Evolutionary conservation across 116 monocot species (phyloP), one percentile per base, ranked within the genome.

Genomic region (Posidonia oceanica): DNA sequence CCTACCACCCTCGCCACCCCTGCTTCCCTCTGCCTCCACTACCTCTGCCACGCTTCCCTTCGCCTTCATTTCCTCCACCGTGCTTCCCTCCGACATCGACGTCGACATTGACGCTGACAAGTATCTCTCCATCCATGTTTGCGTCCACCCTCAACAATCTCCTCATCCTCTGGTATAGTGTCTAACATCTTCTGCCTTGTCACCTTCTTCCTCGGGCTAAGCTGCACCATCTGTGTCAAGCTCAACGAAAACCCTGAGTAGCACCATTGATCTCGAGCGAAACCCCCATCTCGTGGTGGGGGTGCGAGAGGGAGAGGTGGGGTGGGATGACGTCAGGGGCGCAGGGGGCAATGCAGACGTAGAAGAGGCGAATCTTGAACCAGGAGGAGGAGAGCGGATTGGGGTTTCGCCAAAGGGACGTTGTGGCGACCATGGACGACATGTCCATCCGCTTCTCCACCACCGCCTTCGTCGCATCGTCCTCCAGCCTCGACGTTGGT

Each of bases 91-190:
- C 18, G n/a, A 79, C 79, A 44, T 69, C 74, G 18, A 74, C 79
- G 65, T 79, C 29, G 29, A 29, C 1, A 1, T 1, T 79, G 68
- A 79, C 74, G 74, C 74, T 70, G 23, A 74, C 51, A 12, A 68
- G 72, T 48, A 79, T 59, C 36, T 68, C 79, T 39, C 69, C 83
- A 15, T 75, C 75, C 59, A 53, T 20, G 4, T 54, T 38, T 55
- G 65, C 70, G 54, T 67, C 54, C 70, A 69, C 61, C 59, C 39
- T 54, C 69, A 1, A 22, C 51, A 2, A 66, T 69, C 64, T 80
- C 91, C 36, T 84, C 83, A 42, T 83, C 91, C 79, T 91, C 88
- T 0, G 85, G 91, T 65, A 91, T 91, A 17, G 81, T 69, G 39
- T 88, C 83, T 64, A 91, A 68, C 36, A 18, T 74, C 42, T 81